A percentile compares a stretch with the other conserved stretches of the same genome.
Conservation (phyloP, 805 yeast genomes). For the Kurtzmaniella cleridarum region DNA sequence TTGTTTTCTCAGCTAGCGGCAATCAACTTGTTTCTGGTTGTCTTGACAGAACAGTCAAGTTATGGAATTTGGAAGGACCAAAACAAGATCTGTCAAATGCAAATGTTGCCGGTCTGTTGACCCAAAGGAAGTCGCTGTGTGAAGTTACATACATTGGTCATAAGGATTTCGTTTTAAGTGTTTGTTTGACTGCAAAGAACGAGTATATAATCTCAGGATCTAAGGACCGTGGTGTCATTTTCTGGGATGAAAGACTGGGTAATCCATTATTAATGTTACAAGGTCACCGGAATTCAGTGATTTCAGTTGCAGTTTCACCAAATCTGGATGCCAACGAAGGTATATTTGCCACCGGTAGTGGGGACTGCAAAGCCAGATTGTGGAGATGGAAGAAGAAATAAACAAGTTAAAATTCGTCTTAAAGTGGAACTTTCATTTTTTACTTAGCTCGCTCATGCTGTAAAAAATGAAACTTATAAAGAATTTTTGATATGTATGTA, state of each 20-base stretch:
- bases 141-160: slow-evolving; percentile 94
- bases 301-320: slow-evolving; percentile 87
- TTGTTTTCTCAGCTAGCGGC: slow-evolving; percentile 88
- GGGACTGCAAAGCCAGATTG: slow-evolving; percentile 95
- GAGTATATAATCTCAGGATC: slow-evolving; percentile 91
- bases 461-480: background rate
- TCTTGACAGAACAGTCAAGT: slow-evolving; percentile 89
- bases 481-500: slow-evolving; percentile 4
- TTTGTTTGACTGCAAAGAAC: slow-evolving; percentile 89
- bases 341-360: slow-evolving; percentile 94
- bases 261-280: slow-evolving; percentile 92
- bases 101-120: slow-evolving; percentile 12
- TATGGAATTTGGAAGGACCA: slow-evolving; percentile 79
- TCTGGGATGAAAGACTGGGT: slow-evolving; percentile 92
- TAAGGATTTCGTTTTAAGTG: slow-evolving; percentile 91
- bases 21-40: slow-evolving; percentile 92
- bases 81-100: slow-evolving; percentile 24
- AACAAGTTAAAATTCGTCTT: background rate
- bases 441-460: background rate
- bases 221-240: slow-evolving; percentile 93
- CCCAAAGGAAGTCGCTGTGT: slow-evolving; percentile 49
- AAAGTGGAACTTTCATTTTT: too few species aligned
- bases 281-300: slow-evolving; percentile 94
- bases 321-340: slow-evolving; percentile 69
- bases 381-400: slow-evolving; percentile 75